A percentile compares a stretch with the other conserved stretches of the same genome.
phyloP scores from a whole-genome alignment of 192 early-diverging fungal species.

The Lunasporangiospora selenospora region DNA sequence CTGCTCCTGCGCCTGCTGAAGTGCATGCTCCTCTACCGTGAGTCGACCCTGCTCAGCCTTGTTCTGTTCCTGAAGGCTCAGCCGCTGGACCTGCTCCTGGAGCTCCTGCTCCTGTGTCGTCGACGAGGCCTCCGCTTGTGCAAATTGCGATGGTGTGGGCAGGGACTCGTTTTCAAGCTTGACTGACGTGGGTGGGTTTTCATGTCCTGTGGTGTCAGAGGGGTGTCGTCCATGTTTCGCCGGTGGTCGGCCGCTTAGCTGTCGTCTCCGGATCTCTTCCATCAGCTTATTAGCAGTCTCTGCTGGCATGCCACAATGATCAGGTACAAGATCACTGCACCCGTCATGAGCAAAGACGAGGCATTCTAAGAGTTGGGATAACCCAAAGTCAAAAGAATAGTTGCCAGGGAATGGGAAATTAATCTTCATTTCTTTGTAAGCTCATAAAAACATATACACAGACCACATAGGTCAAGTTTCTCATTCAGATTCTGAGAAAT shows the following conservation, averaged over 20 bases:
- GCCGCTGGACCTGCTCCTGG: conserved; percentile 44
- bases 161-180: neutral
- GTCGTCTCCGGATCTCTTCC: conserved; percentile 73
- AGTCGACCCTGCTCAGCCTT: conserved; percentile 10
- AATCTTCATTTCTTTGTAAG: no score
- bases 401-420: no score
- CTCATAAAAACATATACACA: no score
- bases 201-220: neutral
- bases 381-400: no score
- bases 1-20: conserved; percentile 17
- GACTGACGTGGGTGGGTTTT: neutral
- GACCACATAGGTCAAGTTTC: no score
- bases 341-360: conserved; percentile 78
- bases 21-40: conserved; percentile 14
- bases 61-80: conserved; percentile 35
- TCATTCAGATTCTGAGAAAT: no score
- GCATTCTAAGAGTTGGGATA: conserved; percentile 87
- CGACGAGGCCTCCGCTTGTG: no score
- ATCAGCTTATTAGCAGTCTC: conserved; percentile 87
- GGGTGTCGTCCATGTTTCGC: no score
- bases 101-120: conserved; percentile 23
- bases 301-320: conserved; percentile 90
- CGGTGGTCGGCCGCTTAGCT: conserved; percentile 38
- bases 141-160: no score
- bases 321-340: conserved; percentile 87